phyloP scores from a whole-genome alignment of 768 basidiomycete species.

The Cyclocybe aegerita region DNA sequence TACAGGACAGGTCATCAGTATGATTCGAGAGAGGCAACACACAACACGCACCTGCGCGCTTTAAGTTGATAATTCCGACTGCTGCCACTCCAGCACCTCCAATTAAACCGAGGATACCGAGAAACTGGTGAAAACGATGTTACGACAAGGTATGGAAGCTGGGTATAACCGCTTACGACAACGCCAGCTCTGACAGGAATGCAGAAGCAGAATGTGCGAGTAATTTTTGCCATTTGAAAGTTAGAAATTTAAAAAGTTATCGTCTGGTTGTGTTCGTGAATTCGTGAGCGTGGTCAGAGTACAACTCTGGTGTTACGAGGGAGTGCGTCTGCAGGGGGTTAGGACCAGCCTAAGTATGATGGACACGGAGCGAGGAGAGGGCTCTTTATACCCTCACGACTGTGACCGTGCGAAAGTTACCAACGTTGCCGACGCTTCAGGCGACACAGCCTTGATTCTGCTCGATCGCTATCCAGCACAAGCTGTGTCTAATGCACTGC shows the following conservation, averaged over 20 bases:
- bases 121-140: slow-evolving; percentile 25
- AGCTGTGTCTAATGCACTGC: no score
- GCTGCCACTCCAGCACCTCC: slow-evolving; percentile 41
- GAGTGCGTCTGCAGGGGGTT: slow-evolving; percentile 25
- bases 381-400: slow-evolving; percentile 29
- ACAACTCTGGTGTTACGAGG: slow-evolving; percentile 27
- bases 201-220: slow-evolving; percentile 50
- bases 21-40: neutral
- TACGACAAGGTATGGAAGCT: neutral
- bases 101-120: slow-evolving; percentile 43
- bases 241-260: slow-evolving; percentile 4
- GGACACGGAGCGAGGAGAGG: slow-evolving; percentile 6
- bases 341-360: slow-evolving; percentile 47
- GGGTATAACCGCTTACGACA: slow-evolving; percentile 31
- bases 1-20: slow-evolving; percentile 9
- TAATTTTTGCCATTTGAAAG: slow-evolving; percentile 32
- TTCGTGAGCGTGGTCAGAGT: slow-evolving; percentile 19
- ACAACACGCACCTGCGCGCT: slow-evolving; percentile 23
- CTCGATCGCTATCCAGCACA: neutral
- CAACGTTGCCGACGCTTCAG: slow-evolving; percentile 3
- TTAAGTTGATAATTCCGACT: slow-evolving; percentile 34
- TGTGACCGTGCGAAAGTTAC: neutral
- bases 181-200: slow-evolving; percentile 49
- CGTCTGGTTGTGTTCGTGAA: slow-evolving; percentile 11
- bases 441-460: slow-evolving; percentile 7